phyloP scores from a whole-genome alignment of 1,139 yeast genomes.

The Yarrowia galli region DNA sequence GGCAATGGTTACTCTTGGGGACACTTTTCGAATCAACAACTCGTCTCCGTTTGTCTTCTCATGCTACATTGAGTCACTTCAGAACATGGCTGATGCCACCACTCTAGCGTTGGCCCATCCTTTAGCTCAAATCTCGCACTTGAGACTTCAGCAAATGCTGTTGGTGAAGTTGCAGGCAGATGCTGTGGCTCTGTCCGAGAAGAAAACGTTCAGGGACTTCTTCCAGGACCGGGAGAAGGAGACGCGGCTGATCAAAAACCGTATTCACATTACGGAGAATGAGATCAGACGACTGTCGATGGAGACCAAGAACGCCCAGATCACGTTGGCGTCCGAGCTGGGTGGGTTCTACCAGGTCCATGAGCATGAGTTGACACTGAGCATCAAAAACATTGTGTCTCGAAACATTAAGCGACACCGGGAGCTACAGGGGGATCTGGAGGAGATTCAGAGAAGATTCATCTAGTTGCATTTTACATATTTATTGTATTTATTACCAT shows the following conservation, averaged over 20 bases:
- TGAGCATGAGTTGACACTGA: slow-evolving; percentile 47
- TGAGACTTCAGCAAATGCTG: slow-evolving; percentile 44
- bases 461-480: slow-evolving; percentile 4
- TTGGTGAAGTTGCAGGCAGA: slow-evolving; percentile 44
- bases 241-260: slow-evolving; percentile 47
- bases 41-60: slow-evolving; percentile 36
- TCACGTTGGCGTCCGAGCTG: slow-evolving; percentile 52
- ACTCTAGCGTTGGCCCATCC: slow-evolving; percentile 44
- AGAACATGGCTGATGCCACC: slow-evolving; percentile 35
- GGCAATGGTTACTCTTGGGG: slow-evolving; percentile 22
- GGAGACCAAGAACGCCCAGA: slow-evolving; percentile 50
- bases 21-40: slow-evolving; percentile 7
- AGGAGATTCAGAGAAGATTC: slow-evolving; percentile 30
- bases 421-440: slow-evolving; percentile 32
- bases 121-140: slow-evolving; percentile 44
- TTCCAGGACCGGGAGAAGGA: slow-evolving; percentile 52
- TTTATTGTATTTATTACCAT: slow-evolving; percentile 7
- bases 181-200: slow-evolving; percentile 46
- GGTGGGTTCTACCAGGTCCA: slow-evolving; percentile 52
- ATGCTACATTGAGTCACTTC: slow-evolving; percentile 31
- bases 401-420: slow-evolving; percentile 15
- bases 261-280: slow-evolving; percentile 47
- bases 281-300: slow-evolving; percentile 48
- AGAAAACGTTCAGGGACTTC: slow-evolving; percentile 50
- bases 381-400: slow-evolving; percentile 45